These are phyloP conservation scores for Termitomyces sp. DNA, from an alignment of 768 basidiomycete genomes.

Conservation along the genomic window DNA sequence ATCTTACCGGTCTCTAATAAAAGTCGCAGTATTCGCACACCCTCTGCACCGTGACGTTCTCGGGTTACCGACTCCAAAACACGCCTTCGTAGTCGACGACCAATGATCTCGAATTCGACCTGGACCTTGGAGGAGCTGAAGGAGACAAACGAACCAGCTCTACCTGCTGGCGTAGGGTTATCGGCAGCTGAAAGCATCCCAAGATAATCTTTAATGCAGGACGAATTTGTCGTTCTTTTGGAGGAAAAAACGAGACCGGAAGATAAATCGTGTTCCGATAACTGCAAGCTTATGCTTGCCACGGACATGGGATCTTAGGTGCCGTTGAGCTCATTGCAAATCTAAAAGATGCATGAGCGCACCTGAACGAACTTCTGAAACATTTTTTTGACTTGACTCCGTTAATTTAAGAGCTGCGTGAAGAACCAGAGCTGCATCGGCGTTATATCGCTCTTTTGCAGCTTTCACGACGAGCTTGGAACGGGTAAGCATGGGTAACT, in stretches of 20 bases:
- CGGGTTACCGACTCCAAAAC: constrained; percentile 76
- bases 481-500: constrained; percentile 9
- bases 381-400: constrained; percentile 55
- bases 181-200: constrained; percentile 77
- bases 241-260: constrained; percentile 56
- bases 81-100: constrained; percentile 60
- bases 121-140: constrained; percentile 68
- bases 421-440: constrained; percentile 67
- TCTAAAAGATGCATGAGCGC: constrained; percentile 1
- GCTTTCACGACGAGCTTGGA: constrained; percentile 74
- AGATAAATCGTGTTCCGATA: constrained; percentile 62
- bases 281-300: constrained; percentile 57
- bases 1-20: constrained; percentile 83
- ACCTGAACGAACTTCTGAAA: constrained; percentile 70
- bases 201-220: constrained; percentile 77
- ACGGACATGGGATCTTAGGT: constrained; percentile 61
- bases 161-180: constrained; percentile 74
- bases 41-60: constrained; percentile 81
- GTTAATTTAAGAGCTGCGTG: constrained; percentile 69
- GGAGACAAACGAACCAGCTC: constrained; percentile 69
- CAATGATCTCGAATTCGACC: constrained; percentile 77
- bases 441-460: constrained; percentile 78
- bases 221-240: constrained; percentile 53
- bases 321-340: neutral
- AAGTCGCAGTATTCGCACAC: constrained; percentile 77